Base-by-base conservation (phyloP, 2,329 filamentous ascomycete species). In the Diaporthe ilicicola region DNA sequence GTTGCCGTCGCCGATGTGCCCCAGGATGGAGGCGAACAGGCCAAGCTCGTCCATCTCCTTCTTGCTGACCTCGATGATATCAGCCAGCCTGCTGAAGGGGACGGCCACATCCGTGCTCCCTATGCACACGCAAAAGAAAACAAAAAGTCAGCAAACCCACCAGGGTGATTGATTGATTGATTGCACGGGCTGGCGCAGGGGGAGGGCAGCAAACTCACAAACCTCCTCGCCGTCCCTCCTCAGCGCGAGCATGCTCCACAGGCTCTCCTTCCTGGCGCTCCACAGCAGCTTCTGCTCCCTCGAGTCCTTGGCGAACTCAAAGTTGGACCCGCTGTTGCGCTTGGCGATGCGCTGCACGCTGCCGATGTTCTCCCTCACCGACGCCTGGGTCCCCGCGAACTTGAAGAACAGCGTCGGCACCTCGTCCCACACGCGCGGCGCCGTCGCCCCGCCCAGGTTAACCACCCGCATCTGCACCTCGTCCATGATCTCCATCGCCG, bases 1-100 rank as follows among this genome's bases (percentile, higher is more conserved):
- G 81, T 98, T 98, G 46, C 95, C 95, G 78, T 97, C 95, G 15
- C 95, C 95, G 70, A 98, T 92, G 78, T 98, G 95, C 3, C 95
- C 95, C 4, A 98, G 84, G 34, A 97, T 93, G 76, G 92, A 94
- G 1, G 94, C 94, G 79, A 97, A 97, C 1, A 97, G 83, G 0
- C 94, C 94, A 13, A 97, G 85, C 15, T 94, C 90, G 77, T 95
- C 93, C 87, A 97, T 91, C 77, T 97, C 94, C 78, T 93, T 93
- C 84, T 97, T 97, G 73, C 93, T 95, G 53, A 94, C 86, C 79
- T 97, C 94, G 84, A 88, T 87, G 70, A 95, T 92, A 74, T 94
- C 91, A 1, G 93, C 90, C 5, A 95, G 82, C 15, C 90, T 84
- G 71, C 90, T 93, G 74, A 96, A 92, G 0, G 93, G 94, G 4